A percentile compares a stretch with the other conserved stretches of the same genome.
Conservation (phyloP, 371 early-diverging fungal species). For the Blakeslea trispora region DNA sequence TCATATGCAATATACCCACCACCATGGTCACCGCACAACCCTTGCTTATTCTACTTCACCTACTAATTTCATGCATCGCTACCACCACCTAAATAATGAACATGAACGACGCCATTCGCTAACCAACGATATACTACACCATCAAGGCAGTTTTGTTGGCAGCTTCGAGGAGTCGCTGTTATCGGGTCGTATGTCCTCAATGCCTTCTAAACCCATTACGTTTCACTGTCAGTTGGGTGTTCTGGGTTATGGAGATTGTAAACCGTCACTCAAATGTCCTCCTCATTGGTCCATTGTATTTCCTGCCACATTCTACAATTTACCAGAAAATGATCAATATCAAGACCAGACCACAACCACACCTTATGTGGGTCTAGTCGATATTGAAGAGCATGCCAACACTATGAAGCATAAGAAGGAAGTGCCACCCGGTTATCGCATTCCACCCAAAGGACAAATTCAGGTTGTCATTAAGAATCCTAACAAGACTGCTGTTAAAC, state of each 20-base stretch:
- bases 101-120: slow-evolving; percentile 23
- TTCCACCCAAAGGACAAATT: slow-evolving; percentile 80
- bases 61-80: slow-evolving; percentile 3
- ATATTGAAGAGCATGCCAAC: slow-evolving; percentile 32
- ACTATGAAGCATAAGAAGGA: not conserved
- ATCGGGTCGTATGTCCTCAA: slow-evolving; percentile 80
- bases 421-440: slow-evolving; percentile 56
- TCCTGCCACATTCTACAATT: slow-evolving; percentile 77
- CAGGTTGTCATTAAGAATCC: slow-evolving; percentile 87
- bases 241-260: slow-evolving; percentile 63
- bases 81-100: not conserved
- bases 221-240: slow-evolving; percentile 79
- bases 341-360: slow-evolving; percentile 17
- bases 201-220: slow-evolving; percentile 75
- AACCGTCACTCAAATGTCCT: slow-evolving; percentile 66
- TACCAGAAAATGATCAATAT: slow-evolving; percentile 42
- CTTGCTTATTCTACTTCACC: slow-evolving; percentile 46
- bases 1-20: slow-evolving; percentile 49
- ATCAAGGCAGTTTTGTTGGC: slow-evolving; percentile 56
- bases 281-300: slow-evolving; percentile 70
- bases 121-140: slow-evolving; percentile 5
- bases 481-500: slow-evolving; percentile 75
- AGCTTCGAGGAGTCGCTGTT: slow-evolving; percentile 84
- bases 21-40: slow-evolving; percentile 6
- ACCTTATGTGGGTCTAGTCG: slow-evolving; percentile 60